Base-by-base conservation (phyloP, 805 yeast species). In the Nakazawaea anatomiae region DNA sequence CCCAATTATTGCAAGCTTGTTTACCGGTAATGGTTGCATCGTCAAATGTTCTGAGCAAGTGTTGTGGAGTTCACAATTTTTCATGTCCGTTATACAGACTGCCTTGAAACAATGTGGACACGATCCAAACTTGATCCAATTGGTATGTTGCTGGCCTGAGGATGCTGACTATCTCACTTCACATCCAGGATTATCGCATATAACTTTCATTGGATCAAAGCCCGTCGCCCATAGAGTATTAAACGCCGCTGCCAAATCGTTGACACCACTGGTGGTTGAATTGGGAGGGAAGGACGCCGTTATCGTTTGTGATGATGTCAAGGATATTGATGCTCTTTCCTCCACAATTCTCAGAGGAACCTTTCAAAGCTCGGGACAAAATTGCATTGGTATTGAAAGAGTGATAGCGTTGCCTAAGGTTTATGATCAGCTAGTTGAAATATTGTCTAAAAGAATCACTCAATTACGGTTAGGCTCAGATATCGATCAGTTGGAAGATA, bases 351-450 rank as follows among this genome's bases (percentile, higher is more conserved):
- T 94, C 85, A 77, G 99, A 62, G 99, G 99, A 36, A 85, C 96
- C 0, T 94, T 92, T 72, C 99, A 94, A 70, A 87, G 96, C 49
- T 87, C 96, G 0, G 99, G 99, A 10, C 99, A 94, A 69, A 94
- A 94, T 65, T 94, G 99, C 71, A 94, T 94, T 61, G 98, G 99
- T 39, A 87, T 94, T 50, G 99, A 94, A 70, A 77, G 99, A 52
- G 95, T 94, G 6, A 85, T 94, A 55, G 89, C 91, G 38, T 75
- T 89, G 43, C 87, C 86, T 5, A 71, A 72, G 41, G 79, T 82
- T 30, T 91, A 94, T 67, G 84, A 80, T 27, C 60, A 68, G 42
- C 68, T 94, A 41, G 83, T 85, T 1, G 68, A 70, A 0, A 77
- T 80, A 8, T 71, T 94, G 42, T 57, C 75, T 1, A 66, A 73